phyloP scores from a whole-genome alignment of 1,284 basidiomycete genomes.

The Cutaneotrichosporon dermatis region DNA sequence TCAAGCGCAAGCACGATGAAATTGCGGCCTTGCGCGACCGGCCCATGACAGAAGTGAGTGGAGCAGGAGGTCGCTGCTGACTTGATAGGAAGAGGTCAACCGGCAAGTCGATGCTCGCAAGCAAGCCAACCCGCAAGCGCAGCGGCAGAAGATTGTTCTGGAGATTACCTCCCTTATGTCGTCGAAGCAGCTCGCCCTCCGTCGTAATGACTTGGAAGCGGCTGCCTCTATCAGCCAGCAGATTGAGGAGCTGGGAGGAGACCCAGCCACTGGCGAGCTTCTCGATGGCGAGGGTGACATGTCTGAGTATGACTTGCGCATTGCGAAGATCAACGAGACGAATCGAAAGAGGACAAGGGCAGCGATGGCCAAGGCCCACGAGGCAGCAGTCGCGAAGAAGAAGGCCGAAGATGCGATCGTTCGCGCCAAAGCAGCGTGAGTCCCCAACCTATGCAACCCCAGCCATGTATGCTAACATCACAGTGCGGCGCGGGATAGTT shows the following conservation, averaged over 20 bases:
- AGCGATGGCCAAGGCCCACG: constrained; percentile 69
- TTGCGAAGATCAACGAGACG: constrained; percentile 78
- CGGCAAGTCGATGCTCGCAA: constrained; percentile 58
- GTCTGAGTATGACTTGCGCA: constrained; percentile 55
- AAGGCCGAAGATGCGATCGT: constrained; percentile 51
- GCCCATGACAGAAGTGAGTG: constrained; percentile 61
- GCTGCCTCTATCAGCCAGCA: constrained; percentile 59
- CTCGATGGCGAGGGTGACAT: constrained; percentile 19
- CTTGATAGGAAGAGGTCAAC: constrained; percentile 55
- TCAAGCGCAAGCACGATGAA: constrained; percentile 63
- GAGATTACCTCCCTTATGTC: constrained; percentile 50
- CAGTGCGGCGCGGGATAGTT: constrained; percentile 10
- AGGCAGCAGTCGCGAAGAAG: constrained; percentile 62
- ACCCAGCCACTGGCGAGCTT: constrained; percentile 37
- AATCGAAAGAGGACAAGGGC: constrained; percentile 78
- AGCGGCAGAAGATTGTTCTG: constrained; percentile 58
- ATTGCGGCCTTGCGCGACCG: constrained; percentile 59
- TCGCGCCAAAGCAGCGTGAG: constrained; percentile 15
- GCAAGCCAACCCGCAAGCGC: constrained; percentile 29
- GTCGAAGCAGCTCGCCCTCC: constrained; percentile 64
- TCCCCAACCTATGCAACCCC: too few species aligned
- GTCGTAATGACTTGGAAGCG: constrained; percentile 64
- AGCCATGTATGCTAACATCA: too few species aligned
- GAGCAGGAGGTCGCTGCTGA: background rate
- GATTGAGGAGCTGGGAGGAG: constrained; percentile 56